Conservation (phyloP, 192 early-diverging fungal species). For the Funneliformis mosseae region DNA sequence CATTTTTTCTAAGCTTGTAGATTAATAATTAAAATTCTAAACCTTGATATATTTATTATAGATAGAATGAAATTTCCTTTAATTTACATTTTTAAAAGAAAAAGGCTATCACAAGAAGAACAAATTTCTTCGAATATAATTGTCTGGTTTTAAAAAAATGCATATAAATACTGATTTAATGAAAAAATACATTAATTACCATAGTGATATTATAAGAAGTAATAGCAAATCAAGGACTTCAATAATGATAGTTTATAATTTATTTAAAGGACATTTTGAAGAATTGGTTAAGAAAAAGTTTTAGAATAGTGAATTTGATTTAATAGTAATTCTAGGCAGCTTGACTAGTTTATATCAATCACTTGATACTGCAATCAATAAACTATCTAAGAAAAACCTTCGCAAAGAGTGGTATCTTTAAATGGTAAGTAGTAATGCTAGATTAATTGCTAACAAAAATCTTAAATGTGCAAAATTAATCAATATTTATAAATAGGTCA, state of each 20-base stretch:
- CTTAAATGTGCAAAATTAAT: background rate
- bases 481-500: background rate
- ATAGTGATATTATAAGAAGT: background rate
- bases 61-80: background rate
- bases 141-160: conserved; percentile 15
- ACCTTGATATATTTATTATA: too few relatives aligned
- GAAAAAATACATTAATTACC: background rate
- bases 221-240: background rate
- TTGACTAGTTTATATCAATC: conserved; percentile 18
- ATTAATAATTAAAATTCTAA: too few relatives aligned
- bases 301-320: background rate
- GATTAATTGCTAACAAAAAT: background rate
- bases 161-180: background rate
- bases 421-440: background rate
- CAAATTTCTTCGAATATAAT: too few relatives aligned
- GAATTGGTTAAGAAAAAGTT: background rate
- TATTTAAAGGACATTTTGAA: background rate
- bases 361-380: conserved; percentile 9
- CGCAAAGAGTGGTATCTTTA: background rate
- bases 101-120: background rate
- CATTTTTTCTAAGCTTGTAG: too few relatives aligned
- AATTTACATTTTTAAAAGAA: conserved; percentile 15
- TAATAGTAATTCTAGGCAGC: conserved; percentile 4
- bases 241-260: background rate
- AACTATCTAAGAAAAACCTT: too few relatives aligned